Evolutionary conservation across 345 rosid species (phyloP).

Genomic region (Eucalyptus cloeziana): DNA sequence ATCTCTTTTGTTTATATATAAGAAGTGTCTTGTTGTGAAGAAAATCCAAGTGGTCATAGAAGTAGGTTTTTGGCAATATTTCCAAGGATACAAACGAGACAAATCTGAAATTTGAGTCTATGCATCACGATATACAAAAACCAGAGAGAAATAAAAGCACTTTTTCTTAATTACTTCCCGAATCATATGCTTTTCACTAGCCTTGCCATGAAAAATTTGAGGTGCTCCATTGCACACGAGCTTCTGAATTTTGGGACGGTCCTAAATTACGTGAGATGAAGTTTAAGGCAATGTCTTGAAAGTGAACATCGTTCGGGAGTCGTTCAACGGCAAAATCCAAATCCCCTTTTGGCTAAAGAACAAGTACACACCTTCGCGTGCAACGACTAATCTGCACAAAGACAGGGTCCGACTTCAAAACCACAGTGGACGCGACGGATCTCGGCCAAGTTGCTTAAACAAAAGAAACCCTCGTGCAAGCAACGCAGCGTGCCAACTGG

Average conservation of each 20-base stretch:
- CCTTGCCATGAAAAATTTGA: background rate
- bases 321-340: background rate
- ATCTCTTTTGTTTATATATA: background rate
- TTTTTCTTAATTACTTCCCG: background rate
- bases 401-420: background rate
- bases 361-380: background rate
- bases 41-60: background rate
- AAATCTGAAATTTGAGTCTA: background rate
- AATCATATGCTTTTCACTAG: background rate
- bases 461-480: background rate
- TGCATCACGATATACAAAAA: background rate
- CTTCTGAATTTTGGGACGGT: background rate
- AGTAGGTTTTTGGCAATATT: background rate
- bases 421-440: background rate
- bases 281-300: background rate
- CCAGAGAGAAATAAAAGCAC: background rate
- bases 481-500: background rate
- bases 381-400: background rate
- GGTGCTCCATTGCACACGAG: background rate
- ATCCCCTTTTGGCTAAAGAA: background rate
- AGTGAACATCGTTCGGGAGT: background rate
- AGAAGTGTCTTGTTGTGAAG: background rate
- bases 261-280: background rate
- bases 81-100: background rate
- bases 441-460: background rate